Evolutionary conservation across 2,329 filamentous ascomycete genomes (phyloP).

Genomic region (Aspergillus melleus): DNA sequence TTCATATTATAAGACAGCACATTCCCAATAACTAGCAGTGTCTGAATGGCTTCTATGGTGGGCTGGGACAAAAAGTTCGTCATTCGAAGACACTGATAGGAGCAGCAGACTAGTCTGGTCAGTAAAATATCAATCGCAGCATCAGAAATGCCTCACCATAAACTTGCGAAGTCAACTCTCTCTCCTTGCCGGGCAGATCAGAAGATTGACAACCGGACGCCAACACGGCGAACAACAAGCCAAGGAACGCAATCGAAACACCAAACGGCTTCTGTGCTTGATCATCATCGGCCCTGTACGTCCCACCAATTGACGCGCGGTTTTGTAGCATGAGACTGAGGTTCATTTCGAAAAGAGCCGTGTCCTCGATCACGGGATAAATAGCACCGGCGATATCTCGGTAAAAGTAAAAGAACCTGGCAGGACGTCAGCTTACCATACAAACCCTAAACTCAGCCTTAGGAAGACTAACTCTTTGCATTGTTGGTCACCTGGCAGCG

Average conservation of each 20-base stretch:
- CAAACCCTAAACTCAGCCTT: neutral
- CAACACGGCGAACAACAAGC: slow-evolving; percentile 62
- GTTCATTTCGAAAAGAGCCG: slow-evolving; percentile 55
- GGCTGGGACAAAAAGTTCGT: slow-evolving; percentile 65
- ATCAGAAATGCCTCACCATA: slow-evolving; percentile 49
- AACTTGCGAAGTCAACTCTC: slow-evolving; percentile 64
- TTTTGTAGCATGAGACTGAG: slow-evolving; percentile 56
- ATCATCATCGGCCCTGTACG: slow-evolving; percentile 45
- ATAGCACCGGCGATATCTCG: slow-evolving; percentile 60
- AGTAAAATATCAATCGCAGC: slow-evolving; percentile 19
- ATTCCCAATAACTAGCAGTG: slow-evolving; percentile 62
- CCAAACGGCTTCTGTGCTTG: slow-evolving; percentile 58
- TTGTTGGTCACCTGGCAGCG: slow-evolving; percentile 59
- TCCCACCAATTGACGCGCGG: slow-evolving; percentile 45
- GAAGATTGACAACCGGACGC: slow-evolving; percentile 64
- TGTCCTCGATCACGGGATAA: slow-evolving; percentile 61
- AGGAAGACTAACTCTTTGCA: slow-evolving; percentile 50
- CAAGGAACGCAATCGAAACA: slow-evolving; percentile 59
- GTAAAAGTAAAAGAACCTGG: slow-evolving; percentile 57
- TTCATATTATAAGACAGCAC: slow-evolving; percentile 65
- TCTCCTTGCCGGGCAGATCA: slow-evolving; percentile 57
- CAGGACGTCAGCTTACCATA: slow-evolving; percentile 2
- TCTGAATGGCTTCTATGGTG: slow-evolving; percentile 62
- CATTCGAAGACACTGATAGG: slow-evolving; percentile 64
- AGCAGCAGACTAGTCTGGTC: slow-evolving; percentile 56